These are phyloP conservation scores for Cetradonia linearis DNA, from an alignment of 495 filamentous ascomycete genomes.

Conservation along the genomic window DNA sequence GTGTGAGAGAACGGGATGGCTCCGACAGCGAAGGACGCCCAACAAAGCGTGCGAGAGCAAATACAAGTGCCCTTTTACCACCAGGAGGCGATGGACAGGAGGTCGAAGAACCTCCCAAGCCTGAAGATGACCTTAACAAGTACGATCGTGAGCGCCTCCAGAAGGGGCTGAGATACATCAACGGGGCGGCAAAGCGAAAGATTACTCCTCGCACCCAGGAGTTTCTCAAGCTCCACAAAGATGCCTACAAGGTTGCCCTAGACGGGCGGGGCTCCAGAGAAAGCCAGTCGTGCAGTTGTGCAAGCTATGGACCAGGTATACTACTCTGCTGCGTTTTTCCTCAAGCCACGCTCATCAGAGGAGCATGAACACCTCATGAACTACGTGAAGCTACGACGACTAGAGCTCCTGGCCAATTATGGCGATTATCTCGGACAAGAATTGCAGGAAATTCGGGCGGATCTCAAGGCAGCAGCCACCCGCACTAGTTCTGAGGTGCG, in stretches of 20 bases:
- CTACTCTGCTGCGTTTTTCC: conserved; percentile 10
- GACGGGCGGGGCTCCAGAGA: neutral
- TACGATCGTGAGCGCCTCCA: conserved; percentile 16
- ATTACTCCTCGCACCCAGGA: conserved; percentile 18
- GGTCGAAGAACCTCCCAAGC: conserved; percentile 3
- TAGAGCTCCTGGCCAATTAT: conserved; percentile 19
- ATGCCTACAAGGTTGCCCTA: conserved; percentile 18
- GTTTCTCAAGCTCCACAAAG: conserved; percentile 16
- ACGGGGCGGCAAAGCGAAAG: conserved; percentile 18
- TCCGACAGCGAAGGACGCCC: conserved; percentile 6
- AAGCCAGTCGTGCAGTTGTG: conserved; percentile 15
- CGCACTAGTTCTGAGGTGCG: conserved; percentile 6
- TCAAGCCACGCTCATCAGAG: conserved; percentile 18
- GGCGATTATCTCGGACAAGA: conserved; percentile 18
- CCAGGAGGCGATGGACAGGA: conserved; percentile 5
- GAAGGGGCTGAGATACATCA: conserved; percentile 17
- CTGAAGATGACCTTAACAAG: conserved; percentile 14
- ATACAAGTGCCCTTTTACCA: conserved; percentile 7
- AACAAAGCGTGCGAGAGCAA: conserved; percentile 10
- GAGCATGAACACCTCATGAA: conserved; percentile 13
- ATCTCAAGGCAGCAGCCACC: conserved; percentile 16
- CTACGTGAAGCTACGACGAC: conserved; percentile 17
- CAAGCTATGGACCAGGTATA: conserved; percentile 16
- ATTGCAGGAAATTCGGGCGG: conserved; percentile 9
- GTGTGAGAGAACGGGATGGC: conserved; percentile 7